phyloP scores from a whole-genome alignment of 1,139 yeast species.

The Lodderomyces metapsilosis region DNA sequence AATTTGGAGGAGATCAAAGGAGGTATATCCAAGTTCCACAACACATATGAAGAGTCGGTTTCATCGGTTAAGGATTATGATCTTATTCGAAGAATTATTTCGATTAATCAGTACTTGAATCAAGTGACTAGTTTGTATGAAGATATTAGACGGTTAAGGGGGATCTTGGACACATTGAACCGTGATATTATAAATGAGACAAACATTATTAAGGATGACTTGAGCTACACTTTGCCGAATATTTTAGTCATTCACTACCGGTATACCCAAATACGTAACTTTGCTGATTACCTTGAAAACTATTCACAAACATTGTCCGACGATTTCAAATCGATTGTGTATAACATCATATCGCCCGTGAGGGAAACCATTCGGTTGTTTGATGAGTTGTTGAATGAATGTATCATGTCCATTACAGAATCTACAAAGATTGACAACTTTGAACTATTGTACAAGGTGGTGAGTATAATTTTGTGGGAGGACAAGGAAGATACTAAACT shows the following conservation, averaged over 20 bases:
- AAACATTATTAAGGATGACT: conserved; percentile 45
- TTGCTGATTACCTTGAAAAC: conserved; percentile 67
- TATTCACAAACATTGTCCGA: conserved; percentile 57
- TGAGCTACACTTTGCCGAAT: conserved; percentile 58
- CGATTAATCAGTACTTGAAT: conserved; percentile 67
- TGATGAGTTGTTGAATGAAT: conserved; percentile 61
- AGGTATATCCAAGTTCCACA: conserved; percentile 59
- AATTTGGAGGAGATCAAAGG: conserved; percentile 49
- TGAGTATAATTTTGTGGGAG: conserved; percentile 79
- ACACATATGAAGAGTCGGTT: conserved; percentile 52
- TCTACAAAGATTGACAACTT: conserved; percentile 65
- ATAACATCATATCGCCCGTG: conserved; percentile 55
- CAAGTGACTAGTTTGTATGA: conserved; percentile 66
- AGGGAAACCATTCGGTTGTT: conserved; percentile 54
- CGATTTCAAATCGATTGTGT: conserved; percentile 69
- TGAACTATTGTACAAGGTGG: conserved; percentile 66
- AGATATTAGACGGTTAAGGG: conserved; percentile 59
- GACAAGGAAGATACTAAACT: conserved; percentile 72
- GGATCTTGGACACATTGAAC: conserved; percentile 50
- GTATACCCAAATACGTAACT: conserved; percentile 70
- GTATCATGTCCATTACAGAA: conserved; percentile 67
- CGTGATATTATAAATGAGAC: conserved; percentile 53
- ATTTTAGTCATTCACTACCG: conserved; percentile 67
- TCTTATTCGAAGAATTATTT: conserved; percentile 59
- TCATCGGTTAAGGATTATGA: conserved; percentile 56